phyloP scores from a whole-genome alignment of 176 grass and related monocot species.

The Zea luxurians region DNA sequence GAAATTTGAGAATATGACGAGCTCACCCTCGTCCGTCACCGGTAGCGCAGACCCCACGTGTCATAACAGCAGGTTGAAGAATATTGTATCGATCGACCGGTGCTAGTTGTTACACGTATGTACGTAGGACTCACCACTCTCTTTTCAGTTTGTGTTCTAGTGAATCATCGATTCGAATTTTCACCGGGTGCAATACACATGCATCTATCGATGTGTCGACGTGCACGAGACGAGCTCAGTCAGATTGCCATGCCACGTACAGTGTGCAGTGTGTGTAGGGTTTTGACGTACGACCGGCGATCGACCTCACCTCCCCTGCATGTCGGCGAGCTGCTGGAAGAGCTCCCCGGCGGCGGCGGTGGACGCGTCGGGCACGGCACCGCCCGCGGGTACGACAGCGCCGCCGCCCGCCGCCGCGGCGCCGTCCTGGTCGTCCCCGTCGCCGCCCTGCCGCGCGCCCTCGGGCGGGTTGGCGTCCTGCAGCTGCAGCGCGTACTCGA shows the following conservation, averaged over 20 bases:
- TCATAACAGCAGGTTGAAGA: too few relatives aligned
- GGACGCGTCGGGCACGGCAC: conserved; percentile 50
- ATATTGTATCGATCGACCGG: too few relatives aligned
- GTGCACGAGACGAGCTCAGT: not conserved
- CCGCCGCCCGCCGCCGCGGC: not conserved
- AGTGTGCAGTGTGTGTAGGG: not conserved
- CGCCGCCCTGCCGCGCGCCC: not conserved
- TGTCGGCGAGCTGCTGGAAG: conserved; percentile 63
- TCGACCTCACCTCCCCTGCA: conserved; percentile 67
- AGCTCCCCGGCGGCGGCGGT: conserved; percentile 61
- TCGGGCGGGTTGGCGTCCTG: conserved; percentile 72
- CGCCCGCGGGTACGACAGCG: not conserved
- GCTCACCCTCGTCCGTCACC: too few relatives aligned
- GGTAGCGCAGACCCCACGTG: too few relatives aligned
- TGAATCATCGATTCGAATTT: not conserved
- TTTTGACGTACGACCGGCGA: too few relatives aligned
- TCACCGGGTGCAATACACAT: not conserved
- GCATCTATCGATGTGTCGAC: not conserved
- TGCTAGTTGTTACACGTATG: too few relatives aligned
- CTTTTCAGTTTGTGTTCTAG: not conserved
- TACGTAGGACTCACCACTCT: too few relatives aligned
- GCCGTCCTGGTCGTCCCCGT: not conserved
- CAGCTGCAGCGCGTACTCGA: conserved; percentile 89
- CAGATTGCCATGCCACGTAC: not conserved
- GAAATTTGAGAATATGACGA: too few relatives aligned